Evolutionary conservation across 2,329 filamentous ascomycete species (phyloP).

Genomic region (Calonectria pseudoreteaudii): DNA sequence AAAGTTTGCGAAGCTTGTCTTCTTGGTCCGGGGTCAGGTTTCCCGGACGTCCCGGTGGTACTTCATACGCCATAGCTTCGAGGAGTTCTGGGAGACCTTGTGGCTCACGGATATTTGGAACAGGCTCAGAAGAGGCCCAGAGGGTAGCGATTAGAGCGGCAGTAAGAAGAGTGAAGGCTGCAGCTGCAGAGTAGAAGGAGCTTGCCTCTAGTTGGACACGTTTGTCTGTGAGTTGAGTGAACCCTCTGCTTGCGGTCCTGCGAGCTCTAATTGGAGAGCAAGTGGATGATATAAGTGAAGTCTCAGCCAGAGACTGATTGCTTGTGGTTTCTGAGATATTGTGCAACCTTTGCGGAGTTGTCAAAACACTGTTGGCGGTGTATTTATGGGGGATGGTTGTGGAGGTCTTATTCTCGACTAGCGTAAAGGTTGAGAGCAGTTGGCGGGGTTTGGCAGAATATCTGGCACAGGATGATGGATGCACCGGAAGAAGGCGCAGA

Average conservation of each 20-base stretch:
- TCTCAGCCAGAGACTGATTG: not conserved
- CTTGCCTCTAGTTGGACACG: constrained; percentile 32
- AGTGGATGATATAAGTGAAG: not conserved
- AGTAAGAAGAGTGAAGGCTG: constrained; percentile 28
- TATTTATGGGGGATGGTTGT: constrained; percentile 5
- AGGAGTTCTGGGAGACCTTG: constrained; percentile 30
- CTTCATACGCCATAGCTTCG: constrained; percentile 54
- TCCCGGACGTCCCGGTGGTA: constrained; percentile 79
- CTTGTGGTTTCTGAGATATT: not conserved
- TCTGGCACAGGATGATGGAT: constrained; percentile 30
- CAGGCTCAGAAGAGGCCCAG: constrained; percentile 24
- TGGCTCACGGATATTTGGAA: not conserved
- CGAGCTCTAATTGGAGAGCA: constrained; percentile 17
- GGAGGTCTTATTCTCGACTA: not conserved
- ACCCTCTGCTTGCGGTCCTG: constrained; percentile 10
- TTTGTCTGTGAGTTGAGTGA: constrained; percentile 10
- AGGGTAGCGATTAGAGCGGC: constrained; percentile 29
- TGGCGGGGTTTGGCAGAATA: constrained; percentile 26
- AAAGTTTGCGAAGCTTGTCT: constrained; percentile 87
- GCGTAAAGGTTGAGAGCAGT: constrained; percentile 26
- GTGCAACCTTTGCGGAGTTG: not conserved
- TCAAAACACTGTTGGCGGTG: constrained; percentile 15
- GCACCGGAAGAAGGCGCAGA: constrained; percentile 25
- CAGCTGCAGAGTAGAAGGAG: constrained; percentile 26
- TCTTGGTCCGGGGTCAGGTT: constrained; percentile 93